phyloP scores from a whole-genome alignment of 2,329 filamentous ascomycete genomes.

The Capronia epimyces region DNA sequence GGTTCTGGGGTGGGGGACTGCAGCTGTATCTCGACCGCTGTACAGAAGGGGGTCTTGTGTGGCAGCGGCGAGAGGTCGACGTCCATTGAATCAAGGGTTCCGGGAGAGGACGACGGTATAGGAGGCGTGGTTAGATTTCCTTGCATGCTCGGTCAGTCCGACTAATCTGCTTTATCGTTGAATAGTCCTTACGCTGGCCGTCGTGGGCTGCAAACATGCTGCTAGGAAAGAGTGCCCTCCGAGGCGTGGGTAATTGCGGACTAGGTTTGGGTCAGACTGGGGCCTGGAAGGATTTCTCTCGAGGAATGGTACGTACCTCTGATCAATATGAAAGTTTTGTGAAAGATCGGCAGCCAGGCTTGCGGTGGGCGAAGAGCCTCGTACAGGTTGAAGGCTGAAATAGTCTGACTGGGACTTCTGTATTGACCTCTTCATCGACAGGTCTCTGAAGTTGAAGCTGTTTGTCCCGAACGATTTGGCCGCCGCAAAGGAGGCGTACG shows the following conservation, averaged over 20 bases:
- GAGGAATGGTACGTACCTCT: constrained; percentile 58
- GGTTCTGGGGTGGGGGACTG: constrained; percentile 65
- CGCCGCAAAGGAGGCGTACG: constrained; percentile 49
- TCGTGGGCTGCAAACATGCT: constrained; percentile 58
- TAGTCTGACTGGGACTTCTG: constrained; percentile 67
- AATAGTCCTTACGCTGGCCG: constrained; percentile 52
- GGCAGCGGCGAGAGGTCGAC: constrained; percentile 95
- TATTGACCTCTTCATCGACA: constrained; percentile 71
- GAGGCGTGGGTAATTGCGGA: constrained; percentile 74
- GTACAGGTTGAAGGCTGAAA: constrained; percentile 71
- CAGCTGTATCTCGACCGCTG: constrained; percentile 55
- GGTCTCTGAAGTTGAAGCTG: constrained; percentile 69
- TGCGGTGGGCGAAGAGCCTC: constrained; percentile 82
- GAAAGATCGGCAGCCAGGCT: constrained; percentile 90
- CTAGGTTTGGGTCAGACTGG: constrained; percentile 44
- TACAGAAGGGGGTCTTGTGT: constrained; percentile 66
- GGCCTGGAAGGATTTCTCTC: not conserved
- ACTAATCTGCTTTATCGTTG: not conserved
- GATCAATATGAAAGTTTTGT: constrained; percentile 94
- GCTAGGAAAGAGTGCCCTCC: constrained; percentile 75
- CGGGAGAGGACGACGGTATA: constrained; percentile 76
- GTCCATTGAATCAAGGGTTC: constrained; percentile 52
- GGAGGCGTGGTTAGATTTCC: constrained; percentile 79
- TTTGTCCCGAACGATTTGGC: constrained; percentile 55
- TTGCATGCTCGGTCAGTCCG: constrained; percentile 32